Base-by-base conservation (phyloP, 2,329 filamentous ascomycete species). In the Xylariaceae sp. region DNA sequence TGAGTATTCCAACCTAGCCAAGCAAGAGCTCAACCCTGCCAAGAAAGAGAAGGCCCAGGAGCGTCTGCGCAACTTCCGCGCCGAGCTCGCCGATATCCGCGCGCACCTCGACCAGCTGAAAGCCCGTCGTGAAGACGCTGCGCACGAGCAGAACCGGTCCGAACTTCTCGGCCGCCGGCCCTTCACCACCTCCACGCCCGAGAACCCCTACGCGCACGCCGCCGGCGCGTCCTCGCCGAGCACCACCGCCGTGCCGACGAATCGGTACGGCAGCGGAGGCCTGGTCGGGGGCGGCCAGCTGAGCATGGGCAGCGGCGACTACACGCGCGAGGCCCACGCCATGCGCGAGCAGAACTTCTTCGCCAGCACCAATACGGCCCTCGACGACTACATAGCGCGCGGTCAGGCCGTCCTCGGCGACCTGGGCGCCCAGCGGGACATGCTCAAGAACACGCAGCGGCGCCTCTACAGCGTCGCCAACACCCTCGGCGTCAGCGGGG, bases 371-470 rank as follows among this genome's bases (percentile, higher is more conserved):
- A 85, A 94, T 59, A 75, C 74, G 13, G 88, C 92, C 37, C 73
- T 98, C 1, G 92, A 98, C 59, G 90, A 97, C 51, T 98, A 95
- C 59, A 77, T 98, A 40, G 89, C 94, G 33, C 74, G 90, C 2
- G 92, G 92, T 0, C 81, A 94, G 57, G 87, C 88, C 1, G 92
- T 98, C 26, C 71, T 97, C 18, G 85, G 85, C 5, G 89, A 97
- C 64, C 64, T 98, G 40, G 84, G 86, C 3, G 76, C 92, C 56
- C 92, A 98, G 69, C 77, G 87, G 38, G 90, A 97, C 60, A 89
- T 96, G 69, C 72, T 98, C 48, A 98, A 98, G 69, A 86, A 83
- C 36, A 97, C 92, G 15, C 92, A 98, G 65, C 83, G 83, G 61
- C 80, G 81, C 59, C 70, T 98, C 34, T 97, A 97, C 59, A 90